These are phyloP conservation scores for Diaporthe humulicola DNA, from an alignment of 2,329 filamentous ascomycete species.

Conservation along the genomic window DNA sequence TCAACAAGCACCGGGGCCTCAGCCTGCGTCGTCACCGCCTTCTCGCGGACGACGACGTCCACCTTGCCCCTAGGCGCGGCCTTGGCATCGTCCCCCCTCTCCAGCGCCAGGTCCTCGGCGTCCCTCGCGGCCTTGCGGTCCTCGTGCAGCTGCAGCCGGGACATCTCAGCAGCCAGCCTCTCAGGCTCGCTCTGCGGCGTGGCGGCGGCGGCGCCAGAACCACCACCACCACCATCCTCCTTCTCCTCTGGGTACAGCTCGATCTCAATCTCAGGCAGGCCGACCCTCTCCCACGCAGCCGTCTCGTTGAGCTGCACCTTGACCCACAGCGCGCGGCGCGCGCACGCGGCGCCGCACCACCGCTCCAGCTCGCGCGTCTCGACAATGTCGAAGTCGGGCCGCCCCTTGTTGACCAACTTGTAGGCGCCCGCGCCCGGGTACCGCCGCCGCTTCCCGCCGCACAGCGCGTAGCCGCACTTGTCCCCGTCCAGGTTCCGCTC, in stretches of 20 bases:
- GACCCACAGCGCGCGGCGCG: conserved; percentile 83
- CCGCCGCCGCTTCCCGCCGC: conserved; percentile 72
- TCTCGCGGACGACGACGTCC: conserved; percentile 66
- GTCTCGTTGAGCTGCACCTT: conserved; percentile 89
- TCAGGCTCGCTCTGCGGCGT: conserved; percentile 35
- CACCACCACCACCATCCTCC: conserved; percentile 41
- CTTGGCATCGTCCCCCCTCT: conserved; percentile 56
- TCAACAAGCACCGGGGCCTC: conserved; percentile 53
- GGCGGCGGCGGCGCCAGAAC: neutral
- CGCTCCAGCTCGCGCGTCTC: conserved; percentile 80
- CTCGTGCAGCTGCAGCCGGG: conserved; percentile 59
- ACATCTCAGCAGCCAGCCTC: conserved; percentile 52
- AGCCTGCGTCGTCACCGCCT: conserved; percentile 55
- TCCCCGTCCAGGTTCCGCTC: conserved; percentile 94
- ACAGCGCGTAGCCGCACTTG: conserved; percentile 88
- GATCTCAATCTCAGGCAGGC: conserved; percentile 68
- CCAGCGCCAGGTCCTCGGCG: conserved; percentile 61
- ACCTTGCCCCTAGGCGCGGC: conserved; percentile 52
- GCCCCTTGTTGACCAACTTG: conserved; percentile 70
- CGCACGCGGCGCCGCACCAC: conserved; percentile 89
- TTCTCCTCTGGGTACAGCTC: conserved; percentile 76
- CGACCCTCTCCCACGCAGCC: conserved; percentile 85
- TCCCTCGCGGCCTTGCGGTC: conserved; percentile 56
- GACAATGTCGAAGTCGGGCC: conserved; percentile 75
- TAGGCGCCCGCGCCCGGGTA: conserved; percentile 72